Base-by-base conservation (phyloP, 2,329 filamentous ascomycete genomes). In the Verticillium longisporum region DNA sequence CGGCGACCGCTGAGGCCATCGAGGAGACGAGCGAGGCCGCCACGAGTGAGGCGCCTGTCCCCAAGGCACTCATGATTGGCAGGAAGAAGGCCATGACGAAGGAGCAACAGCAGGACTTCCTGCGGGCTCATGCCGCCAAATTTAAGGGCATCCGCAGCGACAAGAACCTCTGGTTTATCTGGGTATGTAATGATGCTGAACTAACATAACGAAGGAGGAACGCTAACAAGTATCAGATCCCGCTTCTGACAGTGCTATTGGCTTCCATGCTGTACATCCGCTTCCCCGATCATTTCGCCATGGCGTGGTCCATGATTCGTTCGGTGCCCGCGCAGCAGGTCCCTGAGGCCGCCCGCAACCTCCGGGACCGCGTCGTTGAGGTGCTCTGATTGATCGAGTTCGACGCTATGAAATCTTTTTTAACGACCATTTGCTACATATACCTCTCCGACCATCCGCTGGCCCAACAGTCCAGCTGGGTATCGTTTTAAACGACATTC, bases 81-180 rank as follows among this genome's bases (percentile, higher is more conserved):
- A 79, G 82, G 62, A 88, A 87, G 73, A 81, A 86, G 68, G 80
- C 80, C 60, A 85, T 88, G 62, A 88, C 86, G 34, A 82, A 81
- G 69, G 85, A 88, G 69, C 85, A 88, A 69, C 84, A 87, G 70
- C 84, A 86, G 66, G 84, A 84, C 66, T 79, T 89, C 64, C 77
- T 86, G 55, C 76, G 84, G 59, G 84, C 81, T 32, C 84, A 86
- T 64, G 83, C 86, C 61, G 79, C 82, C 70, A 87, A 84, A 71
- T 76, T 87, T 67, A 88, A 88, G 80, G 81, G 79, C 62, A 75
- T 88, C 62, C 81, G 84, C 65, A 83, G 83, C 62, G 87, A 89
- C 68, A 81, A 82, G 67, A 88, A 88, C 69, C 76, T 89, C 55
- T 89, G 87, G 76, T 86, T 88, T 66, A 80, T 89, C 68, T 89